Evolutionary conservation across 139 green algal genomes (phyloP).

Genomic region (Auxenochlorella pyrenoidosa): DNA sequence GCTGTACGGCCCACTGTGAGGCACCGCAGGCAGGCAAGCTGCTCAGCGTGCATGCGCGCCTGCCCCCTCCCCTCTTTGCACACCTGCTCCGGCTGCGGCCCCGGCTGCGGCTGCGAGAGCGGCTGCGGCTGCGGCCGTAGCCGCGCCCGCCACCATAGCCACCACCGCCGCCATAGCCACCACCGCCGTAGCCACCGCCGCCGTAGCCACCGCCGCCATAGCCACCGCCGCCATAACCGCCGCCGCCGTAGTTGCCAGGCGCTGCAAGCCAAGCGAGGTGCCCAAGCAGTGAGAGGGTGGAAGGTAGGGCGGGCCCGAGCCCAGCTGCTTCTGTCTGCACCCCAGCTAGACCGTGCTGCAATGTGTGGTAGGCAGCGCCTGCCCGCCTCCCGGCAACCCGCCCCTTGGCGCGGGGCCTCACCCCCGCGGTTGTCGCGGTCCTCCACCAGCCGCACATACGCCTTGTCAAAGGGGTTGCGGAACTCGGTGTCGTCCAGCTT

Average conservation of each 20-base stretch:
- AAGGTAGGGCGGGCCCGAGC: not conserved
- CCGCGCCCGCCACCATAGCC: not conserved
- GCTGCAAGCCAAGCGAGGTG: not conserved
- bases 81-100: not conserved
- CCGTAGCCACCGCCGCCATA: constrained; percentile 16
- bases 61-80: not conserved
- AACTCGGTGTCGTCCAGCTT: constrained; percentile 89
- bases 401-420: not conserved
- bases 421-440: constrained; percentile 18
- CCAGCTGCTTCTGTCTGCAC: not conserved
- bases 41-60: too few relatives aligned
- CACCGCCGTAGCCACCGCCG: not conserved
- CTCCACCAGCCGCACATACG: constrained; percentile 49
- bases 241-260: not conserved
- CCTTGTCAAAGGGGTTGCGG: constrained; percentile 85
- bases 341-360: too few relatives aligned
- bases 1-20: not conserved
- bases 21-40: too few relatives aligned
- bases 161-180: not conserved
- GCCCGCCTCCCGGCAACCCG: too few relatives aligned
- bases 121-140: not conserved
- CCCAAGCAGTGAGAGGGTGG: not conserved
- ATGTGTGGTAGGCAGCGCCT: too few relatives aligned
- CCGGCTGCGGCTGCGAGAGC: not conserved
- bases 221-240: not conserved